Base-by-base conservation (phyloP, 2,329 filamentous ascomycete species). In the Phoma herbarum region DNA sequence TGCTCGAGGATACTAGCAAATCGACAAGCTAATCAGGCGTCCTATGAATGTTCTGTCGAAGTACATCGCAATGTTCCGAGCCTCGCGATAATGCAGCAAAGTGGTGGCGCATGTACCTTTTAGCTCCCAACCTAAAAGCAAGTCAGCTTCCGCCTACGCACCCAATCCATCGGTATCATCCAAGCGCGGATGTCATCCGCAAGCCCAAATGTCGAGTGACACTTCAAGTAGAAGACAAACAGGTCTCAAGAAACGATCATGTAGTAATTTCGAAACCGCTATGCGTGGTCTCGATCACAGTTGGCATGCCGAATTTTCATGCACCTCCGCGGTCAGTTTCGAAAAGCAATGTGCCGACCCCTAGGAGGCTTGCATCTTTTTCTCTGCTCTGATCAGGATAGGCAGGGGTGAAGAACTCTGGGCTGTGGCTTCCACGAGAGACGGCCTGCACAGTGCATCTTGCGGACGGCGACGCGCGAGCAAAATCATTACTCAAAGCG, bases 391-490 rank as follows among this genome's bases (percentile, higher is more conserved):
- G 50, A 39, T 42, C 31, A 54, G 28, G 42, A 35, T 22, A 43
- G 23, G 43, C 57, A 52, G 51, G 57, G 52, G 42, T 52, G 20
- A 39, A 16, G 11, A 14, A 33, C 28, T 45, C 43, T 35, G 20
- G 41, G 47, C 45, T 61, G 57, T 65, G 62, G 63, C 65, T 65
- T 61, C 66, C 66, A 68, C 65, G 60, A 68, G 66, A 48, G 45
- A 59, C 57, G 57, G 52, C 52, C 50, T 54, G 61, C 65, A 63
- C 55, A 50, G 60, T 50, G 46, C 64, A 58, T 44, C 43, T 50
- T 18, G 59, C 45, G 57, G 57, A 62, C 62, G 59, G 62, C 67
- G 60, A 68, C 59, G 42, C 50, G 60, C 57, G 48, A 48, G 47
- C 51, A 28, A 57, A 41, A 58, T 43, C 47, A 54, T 59, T 63